Evolutionary conservation across 83 land plant genomes (phyloP).

Genomic region (Larix sibirica): DNA sequence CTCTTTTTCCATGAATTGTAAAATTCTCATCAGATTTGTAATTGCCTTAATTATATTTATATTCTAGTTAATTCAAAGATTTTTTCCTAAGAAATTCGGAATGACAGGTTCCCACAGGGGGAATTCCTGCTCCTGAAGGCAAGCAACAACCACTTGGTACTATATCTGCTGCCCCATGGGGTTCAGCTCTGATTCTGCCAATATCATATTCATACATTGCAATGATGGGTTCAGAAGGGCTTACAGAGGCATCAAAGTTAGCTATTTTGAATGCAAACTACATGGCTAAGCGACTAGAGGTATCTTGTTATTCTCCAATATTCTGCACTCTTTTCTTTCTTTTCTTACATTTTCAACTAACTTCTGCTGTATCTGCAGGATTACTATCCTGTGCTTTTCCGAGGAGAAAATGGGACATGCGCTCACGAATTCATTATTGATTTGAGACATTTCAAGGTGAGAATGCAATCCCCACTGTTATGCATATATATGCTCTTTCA

Average conservation of each 20-base stretch:
- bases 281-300: constrained; percentile 99
- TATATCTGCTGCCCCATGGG: constrained; percentile 99
- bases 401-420: constrained; percentile 98
- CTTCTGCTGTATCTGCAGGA: constrained; percentile 45
- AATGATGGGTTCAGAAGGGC: constrained; percentile 98
- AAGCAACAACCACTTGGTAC: constrained; percentile 83
- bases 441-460: constrained; percentile 92
- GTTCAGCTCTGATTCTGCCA: constrained; percentile 97
- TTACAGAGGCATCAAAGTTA: constrained; percentile 92
- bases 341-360: constrained; percentile 13
- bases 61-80: background rate
- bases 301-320: constrained; percentile 15
- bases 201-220: constrained; percentile 96
- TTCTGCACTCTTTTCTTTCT: background rate
- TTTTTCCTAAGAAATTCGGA: background rate
- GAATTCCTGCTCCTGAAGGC: constrained; percentile 81
- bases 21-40: constrained; percentile 10
- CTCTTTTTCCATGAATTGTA: background rate
- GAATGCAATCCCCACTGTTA: background rate
- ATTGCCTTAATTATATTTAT: background rate
- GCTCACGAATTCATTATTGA: constrained; percentile 99
- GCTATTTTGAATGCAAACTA: constrained; percentile 98
- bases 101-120: constrained; percentile 85
- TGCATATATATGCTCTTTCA: background rate
- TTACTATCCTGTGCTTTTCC: constrained; percentile 91